Percentiles rank a stretch among this genome's conserved stretches.
These are phyloP conservation scores for Cordyceps farinosa DNA, from an alignment of 2,329 filamentous ascomycete genomes.

Conservation along the genomic window DNA sequence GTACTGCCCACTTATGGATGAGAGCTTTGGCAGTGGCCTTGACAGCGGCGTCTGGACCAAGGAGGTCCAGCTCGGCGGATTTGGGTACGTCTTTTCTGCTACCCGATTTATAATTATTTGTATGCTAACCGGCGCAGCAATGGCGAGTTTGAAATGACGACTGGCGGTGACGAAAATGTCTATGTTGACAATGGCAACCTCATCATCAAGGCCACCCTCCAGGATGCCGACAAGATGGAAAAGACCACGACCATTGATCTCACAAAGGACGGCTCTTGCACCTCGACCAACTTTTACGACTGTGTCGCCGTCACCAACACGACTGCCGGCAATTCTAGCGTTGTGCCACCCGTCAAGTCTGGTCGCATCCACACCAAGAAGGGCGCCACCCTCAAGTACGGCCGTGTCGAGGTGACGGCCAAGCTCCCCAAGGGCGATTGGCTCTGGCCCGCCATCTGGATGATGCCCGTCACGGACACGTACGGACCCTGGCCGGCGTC, in stretches of 20 bases:
- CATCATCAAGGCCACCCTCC: conserved; percentile 72
- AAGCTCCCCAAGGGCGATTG: conserved; percentile 75
- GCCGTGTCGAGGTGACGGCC: conserved; percentile 75
- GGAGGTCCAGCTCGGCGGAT: conserved; percentile 72
- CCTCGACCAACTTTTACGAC: conserved; percentile 49
- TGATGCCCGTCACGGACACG: conserved; percentile 68
- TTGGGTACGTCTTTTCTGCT: conserved; percentile 54
- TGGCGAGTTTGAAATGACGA: conserved; percentile 77
- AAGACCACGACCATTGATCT: conserved; percentile 67
- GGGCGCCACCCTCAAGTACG: conserved; percentile 71
- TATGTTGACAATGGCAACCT: conserved; percentile 67
- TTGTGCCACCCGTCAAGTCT: conserved; percentile 74
- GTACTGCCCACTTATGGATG: conserved; percentile 65
- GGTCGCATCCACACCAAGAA: conserved; percentile 73
- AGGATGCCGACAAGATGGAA: conserved; percentile 63
- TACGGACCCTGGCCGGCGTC: conserved; percentile 77
- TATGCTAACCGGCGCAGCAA: conserved; percentile 50
- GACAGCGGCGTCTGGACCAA: conserved; percentile 65
- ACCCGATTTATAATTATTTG: neutral
- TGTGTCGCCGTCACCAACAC: conserved; percentile 72
- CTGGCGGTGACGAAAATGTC: conserved; percentile 67
- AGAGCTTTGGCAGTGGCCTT: conserved; percentile 58
- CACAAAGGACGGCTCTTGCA: conserved; percentile 62
- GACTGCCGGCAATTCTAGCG: conserved; percentile 64
- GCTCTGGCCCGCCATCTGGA: conserved; percentile 92